Percentiles rank a stretch among this genome's conserved stretches.
These are phyloP conservation scores for Psidium friedrichsthalianum DNA, from an alignment of 345 rosid genomes.

Conservation along the genomic window DNA sequence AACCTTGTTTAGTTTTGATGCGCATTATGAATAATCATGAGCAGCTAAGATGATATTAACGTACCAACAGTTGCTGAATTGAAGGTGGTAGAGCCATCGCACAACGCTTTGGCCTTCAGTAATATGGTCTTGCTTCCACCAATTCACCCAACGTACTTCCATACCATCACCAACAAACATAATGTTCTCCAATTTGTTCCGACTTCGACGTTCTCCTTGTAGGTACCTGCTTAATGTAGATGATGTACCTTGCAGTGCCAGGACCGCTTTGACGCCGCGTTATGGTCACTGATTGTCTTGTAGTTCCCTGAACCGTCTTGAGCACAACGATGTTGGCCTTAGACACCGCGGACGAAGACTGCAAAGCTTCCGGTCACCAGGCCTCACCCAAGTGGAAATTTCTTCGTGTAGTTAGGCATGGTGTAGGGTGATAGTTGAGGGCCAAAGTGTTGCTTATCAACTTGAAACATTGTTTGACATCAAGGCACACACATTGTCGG, in stretches of 20 bases:
- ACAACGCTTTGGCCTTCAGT: slow-evolving; percentile 87
- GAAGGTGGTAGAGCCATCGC: slow-evolving; percentile 83
- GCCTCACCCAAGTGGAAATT: slow-evolving; percentile 66
- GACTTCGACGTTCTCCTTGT: slow-evolving; percentile 57
- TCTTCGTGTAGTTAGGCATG: slow-evolving; percentile 23
- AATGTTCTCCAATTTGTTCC: slow-evolving; percentile 34
- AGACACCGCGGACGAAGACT: slow-evolving; percentile 15
- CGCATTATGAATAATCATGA: neutral
- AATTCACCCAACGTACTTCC: no score
- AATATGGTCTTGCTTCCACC: slow-evolving; percentile 60
- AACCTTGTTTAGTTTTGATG: neutral
- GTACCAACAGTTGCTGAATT: slow-evolving; percentile 87
- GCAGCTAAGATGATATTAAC: slow-evolving; percentile 1
- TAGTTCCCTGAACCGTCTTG: slow-evolving; percentile 44
- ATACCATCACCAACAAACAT: slow-evolving; percentile 82
- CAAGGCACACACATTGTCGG: slow-evolving; percentile 38
- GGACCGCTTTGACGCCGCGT: slow-evolving; percentile 37
- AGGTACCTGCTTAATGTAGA: slow-evolving; percentile 60
- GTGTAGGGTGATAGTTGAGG: slow-evolving; percentile 38
- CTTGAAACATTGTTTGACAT: slow-evolving; percentile 62
- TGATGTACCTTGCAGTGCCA: slow-evolving; percentile 62
- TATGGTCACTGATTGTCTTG: slow-evolving; percentile 27
- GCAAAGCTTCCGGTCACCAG: slow-evolving; percentile 76
- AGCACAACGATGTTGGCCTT: slow-evolving; percentile 37
- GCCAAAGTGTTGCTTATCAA: slow-evolving; percentile 64